Base-by-base conservation (phyloP, 768 basidiomycete species). In the Mycena belliarum region DNA sequence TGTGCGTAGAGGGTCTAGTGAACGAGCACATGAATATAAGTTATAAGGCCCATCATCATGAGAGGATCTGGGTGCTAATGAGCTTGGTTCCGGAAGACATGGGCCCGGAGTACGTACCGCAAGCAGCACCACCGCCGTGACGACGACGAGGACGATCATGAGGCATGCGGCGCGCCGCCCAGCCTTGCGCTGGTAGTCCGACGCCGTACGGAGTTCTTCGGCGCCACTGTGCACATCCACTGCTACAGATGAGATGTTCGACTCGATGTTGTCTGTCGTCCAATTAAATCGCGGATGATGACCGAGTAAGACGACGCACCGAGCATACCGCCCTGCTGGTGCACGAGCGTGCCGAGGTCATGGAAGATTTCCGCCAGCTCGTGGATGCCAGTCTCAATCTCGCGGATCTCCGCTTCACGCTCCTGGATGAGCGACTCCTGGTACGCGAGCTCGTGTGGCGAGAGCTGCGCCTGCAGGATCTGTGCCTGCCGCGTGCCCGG, bases 301-400 rank as follows among this genome's bases (percentile, higher is more conserved):
- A 12, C 41, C 37, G 59, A 40, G 29, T 6, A 32, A 12, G 29
- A 12, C 29, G 21, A 75, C 88, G 49, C 63, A 96, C 96, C 95
- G 50, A 99, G 76, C 91, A 98, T 93, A 49, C 85, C 84, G 14
- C 95, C 95, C 71, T 99, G 97, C 69, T 98, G 93, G 57, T 87
- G 85, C 1, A 99, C 95, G 44, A 99, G 79, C 16, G 94, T 95
- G 42, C 95, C 96, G 44, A 99, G 76, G 73, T 98, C 95, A 48
- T 91, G 85, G 80, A 99, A 98, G 68, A 99, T 98, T 73, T 98
- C 93, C 25, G 91, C 84, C 44, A 99, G 74, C 72, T 99, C 96
- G 67, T 96, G 93, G 53, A 99, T 98, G 8, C 97, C 96, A 8
- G 85, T 87, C 73, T 99, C 97, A 49, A 99, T 99, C 69, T 98